phyloP scores from a whole-genome alignment of 257 asterid species.

The Knoxia roxburghii region DNA sequence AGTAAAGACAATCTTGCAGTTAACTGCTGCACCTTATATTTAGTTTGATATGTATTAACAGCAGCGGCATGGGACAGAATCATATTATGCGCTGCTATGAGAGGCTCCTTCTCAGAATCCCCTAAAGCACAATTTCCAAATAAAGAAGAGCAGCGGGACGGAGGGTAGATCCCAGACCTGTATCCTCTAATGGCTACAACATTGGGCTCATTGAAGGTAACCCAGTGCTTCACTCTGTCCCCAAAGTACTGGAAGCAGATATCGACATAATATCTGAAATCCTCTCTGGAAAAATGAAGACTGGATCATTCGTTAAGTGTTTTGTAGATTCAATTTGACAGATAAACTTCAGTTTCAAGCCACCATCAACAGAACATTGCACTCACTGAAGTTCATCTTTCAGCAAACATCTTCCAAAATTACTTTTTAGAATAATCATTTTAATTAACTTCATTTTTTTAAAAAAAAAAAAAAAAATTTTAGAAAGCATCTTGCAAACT shows the following conservation, averaged over 20 bases:
- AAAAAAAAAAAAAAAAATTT: too few relatives aligned
- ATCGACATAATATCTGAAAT: slow-evolving; percentile 48
- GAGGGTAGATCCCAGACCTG: slow-evolving; percentile 47
- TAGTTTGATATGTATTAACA: slow-evolving; percentile 34
- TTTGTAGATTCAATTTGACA: neutral
- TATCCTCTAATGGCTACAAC: slow-evolving; percentile 45
- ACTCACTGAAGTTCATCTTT: too few relatives aligned
- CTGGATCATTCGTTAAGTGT: neutral
- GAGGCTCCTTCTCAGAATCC: slow-evolving; percentile 49
- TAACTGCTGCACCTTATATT: slow-evolving; percentile 36
- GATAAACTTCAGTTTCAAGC: neutral
- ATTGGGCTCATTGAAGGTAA: slow-evolving; percentile 63
- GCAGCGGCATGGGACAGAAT: slow-evolving; percentile 55
- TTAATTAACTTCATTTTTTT: too few relatives aligned
- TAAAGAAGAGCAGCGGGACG: slow-evolving; percentile 41
- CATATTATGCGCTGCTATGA: slow-evolving; percentile 63
- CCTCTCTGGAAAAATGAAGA: slow-evolving; percentile 40
- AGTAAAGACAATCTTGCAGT: neutral
- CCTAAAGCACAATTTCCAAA: slow-evolving; percentile 51
- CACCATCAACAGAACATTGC: too few relatives aligned
- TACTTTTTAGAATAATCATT: too few relatives aligned
- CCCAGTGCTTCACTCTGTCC: slow-evolving; percentile 61
- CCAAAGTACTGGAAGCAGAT: slow-evolving; percentile 56
- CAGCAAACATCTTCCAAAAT: neutral
- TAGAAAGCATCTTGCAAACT: too few relatives aligned